phyloP scores from a whole-genome alignment of 331 rosid species.

The Malus hybrid region DNA sequence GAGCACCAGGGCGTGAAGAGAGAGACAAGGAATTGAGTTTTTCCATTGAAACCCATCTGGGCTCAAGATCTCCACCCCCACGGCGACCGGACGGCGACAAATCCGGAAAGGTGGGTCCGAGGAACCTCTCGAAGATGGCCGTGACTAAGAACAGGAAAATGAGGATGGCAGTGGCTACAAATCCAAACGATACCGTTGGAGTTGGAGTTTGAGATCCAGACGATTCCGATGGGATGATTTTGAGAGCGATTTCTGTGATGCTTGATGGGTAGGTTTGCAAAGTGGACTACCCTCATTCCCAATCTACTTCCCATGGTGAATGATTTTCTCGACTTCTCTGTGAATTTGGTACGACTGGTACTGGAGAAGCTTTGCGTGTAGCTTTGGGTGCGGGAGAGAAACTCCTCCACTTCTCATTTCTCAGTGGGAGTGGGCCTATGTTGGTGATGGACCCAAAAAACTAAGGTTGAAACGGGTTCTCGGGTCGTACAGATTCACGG shows the following conservation, averaged over 20 bases:
- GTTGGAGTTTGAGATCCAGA: too few relatives aligned
- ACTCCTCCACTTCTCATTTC: too few relatives aligned
- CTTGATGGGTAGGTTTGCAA: slow-evolving; percentile 55
- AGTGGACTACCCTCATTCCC: slow-evolving; percentile 51
- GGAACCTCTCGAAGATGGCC: slow-evolving; percentile 85
- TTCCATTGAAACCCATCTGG: slow-evolving; percentile 42
- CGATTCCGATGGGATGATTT: slow-evolving; percentile 56
- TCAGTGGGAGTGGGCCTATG: not conserved
- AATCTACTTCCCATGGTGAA: slow-evolving; percentile 41
- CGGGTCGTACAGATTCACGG: too few relatives aligned
- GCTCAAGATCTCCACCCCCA: slow-evolving; percentile 47
- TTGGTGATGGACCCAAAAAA: not conserved
- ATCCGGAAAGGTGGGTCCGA: slow-evolving; percentile 52
- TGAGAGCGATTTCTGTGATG: slow-evolving; percentile 60
- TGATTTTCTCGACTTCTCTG: not conserved
- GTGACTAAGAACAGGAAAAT: slow-evolving; percentile 85
- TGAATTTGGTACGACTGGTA: not conserved
- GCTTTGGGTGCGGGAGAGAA: too few relatives aligned
- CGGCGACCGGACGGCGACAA: slow-evolving; percentile 39
- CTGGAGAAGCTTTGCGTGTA: not conserved
- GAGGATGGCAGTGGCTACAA: slow-evolving; percentile 87
- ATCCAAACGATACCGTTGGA: slow-evolving; percentile 68
- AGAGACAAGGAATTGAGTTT: not conserved
- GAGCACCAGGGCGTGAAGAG: too few relatives aligned
- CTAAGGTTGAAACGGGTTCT: too few relatives aligned